Evolutionary conservation across 768 basidiomycete genomes (phyloP), one percentile per base, ranked within the genome.

Genomic region (Termitomyces sp.): DNA sequence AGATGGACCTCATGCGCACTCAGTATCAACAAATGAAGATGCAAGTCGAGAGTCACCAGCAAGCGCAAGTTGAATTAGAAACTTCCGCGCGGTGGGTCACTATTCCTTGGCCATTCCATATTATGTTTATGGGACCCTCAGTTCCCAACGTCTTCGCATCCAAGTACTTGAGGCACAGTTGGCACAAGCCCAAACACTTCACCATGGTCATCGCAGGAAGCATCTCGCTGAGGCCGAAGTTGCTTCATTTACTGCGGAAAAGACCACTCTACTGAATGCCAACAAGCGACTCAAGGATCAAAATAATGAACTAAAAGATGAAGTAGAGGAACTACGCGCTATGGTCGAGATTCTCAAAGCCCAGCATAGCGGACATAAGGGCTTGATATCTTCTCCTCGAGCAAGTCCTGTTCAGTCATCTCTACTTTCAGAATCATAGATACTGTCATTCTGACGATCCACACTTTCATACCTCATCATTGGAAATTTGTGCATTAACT

Each of bases 281-380:
- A 87, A 87, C 61, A 70, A 72, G 46, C 75, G 72, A 53, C 65
- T 91, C 44, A 72, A 75, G 35, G 81, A 83, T 21, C 80, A 87
- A 60, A 92, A 91, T 58, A 56, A 61, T 37, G 70, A 69, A 14
- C 56, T 79, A 46, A 76, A 70, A 57, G 75, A 73, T 41, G 76
- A 77, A 55, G 62, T 75, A 4, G 75, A 90, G 59, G 87, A 89
- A 63, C 68, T 91, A 69, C 78, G 77, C 56, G 85, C 82, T 23
- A 89, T 87, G 78, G 75, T 91, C 11, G 87, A 91, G 62, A 63
- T 83, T 21, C 67, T 90, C 63, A 86, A 80, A 61, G 78, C 75
- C 48, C 80, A 84, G 62, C 69, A 79, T 48, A 79, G 73, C 53
- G 82, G 82, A 15, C 44, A 47, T 37, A 40, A 47, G 38, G 54